phyloP scores from a whole-genome alignment of 2,329 filamentous ascomycete genomes.

The Plenodomus lindquistii region DNA sequence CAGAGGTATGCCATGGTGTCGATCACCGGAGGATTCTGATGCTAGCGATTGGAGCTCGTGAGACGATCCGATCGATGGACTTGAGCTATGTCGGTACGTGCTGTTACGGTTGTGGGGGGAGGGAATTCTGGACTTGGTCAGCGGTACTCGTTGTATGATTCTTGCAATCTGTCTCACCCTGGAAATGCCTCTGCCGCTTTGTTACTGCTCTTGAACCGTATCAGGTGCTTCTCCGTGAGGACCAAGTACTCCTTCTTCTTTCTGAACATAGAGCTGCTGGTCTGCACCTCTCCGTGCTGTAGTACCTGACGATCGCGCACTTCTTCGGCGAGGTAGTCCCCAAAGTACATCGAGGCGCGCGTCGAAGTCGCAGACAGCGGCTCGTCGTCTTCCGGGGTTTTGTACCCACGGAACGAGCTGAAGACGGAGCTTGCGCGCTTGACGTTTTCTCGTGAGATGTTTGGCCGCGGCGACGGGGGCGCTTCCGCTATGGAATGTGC shows the following conservation, averaged over 20 bases:
- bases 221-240: conserved; percentile 68
- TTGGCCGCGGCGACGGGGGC: conserved; percentile 15
- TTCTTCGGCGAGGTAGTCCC: conserved; percentile 46
- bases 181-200: conserved; percentile 68
- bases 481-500: conserved; percentile 15
- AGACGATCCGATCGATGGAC: conserved; percentile 62
- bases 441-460: conserved; percentile 24
- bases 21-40: conserved; percentile 56
- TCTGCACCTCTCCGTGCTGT: conserved; percentile 72
- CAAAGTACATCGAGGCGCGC: conserved; percentile 46
- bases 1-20: conserved; percentile 62
- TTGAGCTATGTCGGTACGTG: conserved; percentile 58
- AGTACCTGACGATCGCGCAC: conserved; percentile 53
- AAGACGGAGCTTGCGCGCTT: conserved; percentile 56
- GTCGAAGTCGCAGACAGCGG: conserved; percentile 55
- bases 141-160: background rate
- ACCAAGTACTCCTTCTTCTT: conserved; percentile 75
- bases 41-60: conserved; percentile 62
- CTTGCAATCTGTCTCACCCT: conserved; percentile 15
- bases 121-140: conserved; percentile 26
- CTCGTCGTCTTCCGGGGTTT: conserved; percentile 54
- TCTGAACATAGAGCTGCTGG: conserved; percentile 69
- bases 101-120: conserved; percentile 46
- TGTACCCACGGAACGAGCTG: conserved; percentile 60
- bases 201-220: conserved; percentile 69